Evolutionary conservation across 306 rosid genomes (phyloP).

Genomic region (Cucurbita ficifolia): DNA sequence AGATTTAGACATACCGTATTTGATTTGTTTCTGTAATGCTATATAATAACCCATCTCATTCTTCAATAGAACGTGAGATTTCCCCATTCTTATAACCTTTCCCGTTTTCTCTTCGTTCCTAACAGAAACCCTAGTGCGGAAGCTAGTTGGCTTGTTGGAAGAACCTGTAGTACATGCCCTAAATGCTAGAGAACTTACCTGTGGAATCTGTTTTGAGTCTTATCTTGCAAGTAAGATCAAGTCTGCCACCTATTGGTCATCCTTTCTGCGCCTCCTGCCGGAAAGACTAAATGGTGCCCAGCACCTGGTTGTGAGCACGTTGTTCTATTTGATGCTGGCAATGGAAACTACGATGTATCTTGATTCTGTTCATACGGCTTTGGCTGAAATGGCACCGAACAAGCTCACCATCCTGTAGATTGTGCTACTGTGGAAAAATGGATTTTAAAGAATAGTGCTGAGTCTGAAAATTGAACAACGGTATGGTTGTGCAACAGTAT

Average conservation of each 20-base stretch:
- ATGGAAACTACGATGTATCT: slow-evolving; percentile 40
- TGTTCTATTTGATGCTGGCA: slow-evolving; percentile 43
- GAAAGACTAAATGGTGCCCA: slow-evolving; percentile 90
- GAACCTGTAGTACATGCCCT: slow-evolving; percentile 18
- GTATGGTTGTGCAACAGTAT: no score
- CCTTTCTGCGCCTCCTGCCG: slow-evolving; percentile 61
- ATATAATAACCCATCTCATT: no score
- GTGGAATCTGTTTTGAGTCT: slow-evolving; percentile 67
- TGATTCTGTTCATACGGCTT: slow-evolving; percentile 56
- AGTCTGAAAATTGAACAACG: slow-evolving; percentile 72
- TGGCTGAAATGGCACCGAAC: slow-evolving; percentile 74
- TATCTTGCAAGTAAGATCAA: slow-evolving; percentile 27
- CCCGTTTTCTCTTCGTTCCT: no score
- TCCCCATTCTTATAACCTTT: no score
- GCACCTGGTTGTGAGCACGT: slow-evolving; percentile 73
- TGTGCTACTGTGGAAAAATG: slow-evolving; percentile 59
- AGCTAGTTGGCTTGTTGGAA: slow-evolving; percentile 49
- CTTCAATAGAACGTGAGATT: no score
- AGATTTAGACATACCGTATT: no score
- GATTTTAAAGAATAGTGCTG: slow-evolving; percentile 56
- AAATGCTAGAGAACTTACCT: slow-evolving; percentile 24
- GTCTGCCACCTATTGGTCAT: slow-evolving; percentile 63
- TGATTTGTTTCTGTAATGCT: no score
- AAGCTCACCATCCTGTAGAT: slow-evolving; percentile 78
- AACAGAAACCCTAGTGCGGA: no score